Percentiles rank a stretch among this genome's conserved stretches.
These are phyloP conservation scores for Podila epigama DNA, from an alignment of 192 early-diverging fungal species.

Conservation along the genomic window DNA sequence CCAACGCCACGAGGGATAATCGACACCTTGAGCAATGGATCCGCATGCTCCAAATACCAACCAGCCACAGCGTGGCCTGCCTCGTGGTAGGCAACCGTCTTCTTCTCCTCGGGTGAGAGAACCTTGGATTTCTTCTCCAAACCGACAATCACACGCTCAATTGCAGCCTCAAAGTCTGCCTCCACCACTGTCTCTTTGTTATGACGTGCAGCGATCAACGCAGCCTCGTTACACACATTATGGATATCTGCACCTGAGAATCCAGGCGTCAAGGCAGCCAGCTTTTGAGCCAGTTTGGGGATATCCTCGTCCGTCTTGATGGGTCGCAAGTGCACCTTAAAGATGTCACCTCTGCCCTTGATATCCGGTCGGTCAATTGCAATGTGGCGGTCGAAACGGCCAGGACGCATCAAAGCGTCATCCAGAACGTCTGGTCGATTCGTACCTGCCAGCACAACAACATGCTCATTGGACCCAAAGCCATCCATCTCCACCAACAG, in stretches of 20 bases:
- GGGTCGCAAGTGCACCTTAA: conserved; percentile 94
- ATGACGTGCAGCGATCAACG: conserved; percentile 93
- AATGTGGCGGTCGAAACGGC: conserved; percentile 99
- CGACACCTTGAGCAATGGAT: conserved; percentile 96
- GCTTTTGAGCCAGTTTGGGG: conserved; percentile 78
- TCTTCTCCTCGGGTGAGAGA: conserved; percentile 96
- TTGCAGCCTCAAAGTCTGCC: conserved; percentile 95
- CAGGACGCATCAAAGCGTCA: conserved; percentile 94
- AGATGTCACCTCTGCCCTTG: conserved; percentile 93
- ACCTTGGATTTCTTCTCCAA: conserved; percentile 97
- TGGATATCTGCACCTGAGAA: conserved; percentile 98
- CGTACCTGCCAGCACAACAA: conserved; percentile 97
- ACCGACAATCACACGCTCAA: conserved; percentile 98
- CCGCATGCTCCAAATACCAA: conserved; percentile 96
- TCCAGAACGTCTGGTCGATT: conserved; percentile 98
- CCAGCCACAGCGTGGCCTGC: conserved; percentile 98
- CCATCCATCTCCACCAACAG: conserved; percentile 99
- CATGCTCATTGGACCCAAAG: conserved; percentile 85
- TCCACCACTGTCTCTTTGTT: conserved; percentile 79
- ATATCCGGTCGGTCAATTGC: conserved; percentile 97
- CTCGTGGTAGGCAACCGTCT: conserved; percentile 99
- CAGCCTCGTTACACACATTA: conserved; percentile 99
- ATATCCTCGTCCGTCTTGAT: conserved; percentile 89
- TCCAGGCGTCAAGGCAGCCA: conserved; percentile 96
- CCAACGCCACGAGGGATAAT: conserved; percentile 97